Percentiles rank a stretch among this genome's conserved stretches.
Conservation (phyloP, 23 red algal species). For the Porphyridium purpureum region DNA sequence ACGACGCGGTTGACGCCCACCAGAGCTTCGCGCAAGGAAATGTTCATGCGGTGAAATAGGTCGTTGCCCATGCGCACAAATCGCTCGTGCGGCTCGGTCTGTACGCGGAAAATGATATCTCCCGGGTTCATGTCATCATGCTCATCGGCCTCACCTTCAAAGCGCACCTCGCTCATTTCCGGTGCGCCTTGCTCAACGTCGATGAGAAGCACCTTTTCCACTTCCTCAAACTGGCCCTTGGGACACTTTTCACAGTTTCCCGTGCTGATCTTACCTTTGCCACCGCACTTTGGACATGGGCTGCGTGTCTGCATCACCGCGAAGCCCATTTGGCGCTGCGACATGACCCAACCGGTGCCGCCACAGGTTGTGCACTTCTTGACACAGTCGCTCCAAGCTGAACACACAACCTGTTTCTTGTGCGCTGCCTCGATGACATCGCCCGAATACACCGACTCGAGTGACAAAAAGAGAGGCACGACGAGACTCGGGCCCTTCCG, state of each 20-base stretch:
- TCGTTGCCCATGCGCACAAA: constrained; percentile 52
- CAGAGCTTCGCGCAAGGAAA: constrained; percentile 73
- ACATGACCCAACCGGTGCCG: constrained; percentile 52
- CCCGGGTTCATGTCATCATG: constrained; percentile 42
- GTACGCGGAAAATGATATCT: constrained; percentile 45
- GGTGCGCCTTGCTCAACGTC: constrained; percentile 68
- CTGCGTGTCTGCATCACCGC: not conserved
- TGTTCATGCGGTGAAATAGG: constrained; percentile 34
- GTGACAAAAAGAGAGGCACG: constrained; percentile 31
- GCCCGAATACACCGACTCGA: constrained; percentile 75
- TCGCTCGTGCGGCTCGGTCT: constrained; percentile 14
- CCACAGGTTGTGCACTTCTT: constrained; percentile 45
- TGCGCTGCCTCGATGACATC: constrained; percentile 53
- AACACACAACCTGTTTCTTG: constrained; percentile 61
- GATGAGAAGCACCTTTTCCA: constrained; percentile 64
- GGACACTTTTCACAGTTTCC: constrained; percentile 68
- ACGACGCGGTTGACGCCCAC: constrained; percentile 55
- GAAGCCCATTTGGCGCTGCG: constrained; percentile 51
- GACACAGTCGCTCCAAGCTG: constrained; percentile 70
- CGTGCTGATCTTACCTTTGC: constrained; percentile 47
- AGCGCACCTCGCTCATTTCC: constrained; percentile 33
- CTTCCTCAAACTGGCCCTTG: constrained; percentile 80
- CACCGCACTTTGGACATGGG: constrained; percentile 58
- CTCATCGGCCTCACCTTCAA: constrained; percentile 79
- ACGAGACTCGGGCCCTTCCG: constrained; percentile 25